phyloP scores from a whole-genome alignment of 768 basidiomycete species.

The Agrocybe praecox region DNA sequence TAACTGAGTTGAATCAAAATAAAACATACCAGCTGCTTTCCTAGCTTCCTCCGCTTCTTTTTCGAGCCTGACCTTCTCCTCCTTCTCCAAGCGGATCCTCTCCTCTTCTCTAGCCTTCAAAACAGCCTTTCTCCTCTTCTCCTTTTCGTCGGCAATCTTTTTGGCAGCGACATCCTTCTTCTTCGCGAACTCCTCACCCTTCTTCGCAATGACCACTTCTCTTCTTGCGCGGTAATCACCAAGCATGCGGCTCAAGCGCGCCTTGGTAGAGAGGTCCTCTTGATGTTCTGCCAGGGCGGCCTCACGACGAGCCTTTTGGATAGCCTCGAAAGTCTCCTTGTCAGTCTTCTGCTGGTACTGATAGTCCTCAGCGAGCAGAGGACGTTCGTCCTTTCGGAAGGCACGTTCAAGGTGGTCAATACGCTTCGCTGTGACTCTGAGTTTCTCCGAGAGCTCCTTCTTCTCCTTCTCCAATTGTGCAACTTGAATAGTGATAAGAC shows the following conservation, averaged over 20 bases:
- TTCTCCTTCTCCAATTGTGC: conserved; percentile 98
- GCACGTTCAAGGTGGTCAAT: conserved; percentile 96
- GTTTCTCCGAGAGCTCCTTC: conserved; percentile 78
- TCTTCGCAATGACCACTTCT: conserved; percentile 55
- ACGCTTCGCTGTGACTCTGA: conserved; percentile 84
- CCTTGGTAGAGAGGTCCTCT: conserved; percentile 74
- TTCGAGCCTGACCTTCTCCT: conserved; percentile 52
- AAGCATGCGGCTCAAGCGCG: conserved; percentile 71
- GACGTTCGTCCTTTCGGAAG: conserved; percentile 89
- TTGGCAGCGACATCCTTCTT: conserved; percentile 55
- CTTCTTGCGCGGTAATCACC: conserved; percentile 64
- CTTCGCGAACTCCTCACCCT: conserved; percentile 65
- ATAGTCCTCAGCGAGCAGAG: conserved; percentile 86
- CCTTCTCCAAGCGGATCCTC: conserved; percentile 45
- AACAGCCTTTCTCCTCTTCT: conserved; percentile 60
- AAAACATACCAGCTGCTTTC: conserved; percentile 51
- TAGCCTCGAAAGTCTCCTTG: conserved; percentile 62
- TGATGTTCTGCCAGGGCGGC: conserved; percentile 57
- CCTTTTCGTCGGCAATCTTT: conserved; percentile 87
- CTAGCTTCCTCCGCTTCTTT: conserved; percentile 57
- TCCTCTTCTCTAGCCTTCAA: conserved; percentile 65
- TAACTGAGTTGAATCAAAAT: background rate
- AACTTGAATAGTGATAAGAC: conserved; percentile 87
- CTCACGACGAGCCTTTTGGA: conserved; percentile 61
- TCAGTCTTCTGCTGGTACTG: conserved; percentile 82